Evolutionary conservation across 305 asterid species (phyloP).

Genomic region (Fraxinus sp.): DNA sequence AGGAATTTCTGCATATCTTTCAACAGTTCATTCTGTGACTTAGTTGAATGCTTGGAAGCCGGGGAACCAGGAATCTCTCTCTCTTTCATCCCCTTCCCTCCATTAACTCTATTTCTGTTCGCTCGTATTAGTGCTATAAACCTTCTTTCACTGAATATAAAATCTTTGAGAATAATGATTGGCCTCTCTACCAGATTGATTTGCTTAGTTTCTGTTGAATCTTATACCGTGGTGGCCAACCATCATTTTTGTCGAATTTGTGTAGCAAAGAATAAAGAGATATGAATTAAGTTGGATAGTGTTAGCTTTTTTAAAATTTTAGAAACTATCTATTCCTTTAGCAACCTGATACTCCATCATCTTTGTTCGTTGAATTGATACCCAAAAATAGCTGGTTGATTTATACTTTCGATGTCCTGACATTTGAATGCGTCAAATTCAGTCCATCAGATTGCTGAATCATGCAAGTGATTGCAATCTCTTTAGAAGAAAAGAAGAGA

Average conservation of each 20-base stretch:
- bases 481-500: background rate
- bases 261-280: background rate
- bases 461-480: background rate
- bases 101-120: background rate
- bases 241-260: background rate
- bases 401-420: background rate
- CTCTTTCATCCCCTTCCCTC: background rate
- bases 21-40: background rate
- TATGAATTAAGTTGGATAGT: background rate
- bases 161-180: background rate
- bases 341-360: background rate
- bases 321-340: background rate
- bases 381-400: background rate
- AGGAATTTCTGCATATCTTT: background rate
- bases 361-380: background rate
- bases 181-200: background rate
- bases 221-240: background rate
- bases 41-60: background rate
- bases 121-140: background rate
- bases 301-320: background rate
- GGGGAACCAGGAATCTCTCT: background rate
- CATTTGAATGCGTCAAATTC: background rate
- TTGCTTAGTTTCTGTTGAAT: background rate
- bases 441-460: background rate
- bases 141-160: background rate